A percentile compares a stretch with the other conserved stretches of the same genome.
phyloP scores from a whole-genome alignment of 129 eudicot species.

The Lonicera japonica region DNA sequence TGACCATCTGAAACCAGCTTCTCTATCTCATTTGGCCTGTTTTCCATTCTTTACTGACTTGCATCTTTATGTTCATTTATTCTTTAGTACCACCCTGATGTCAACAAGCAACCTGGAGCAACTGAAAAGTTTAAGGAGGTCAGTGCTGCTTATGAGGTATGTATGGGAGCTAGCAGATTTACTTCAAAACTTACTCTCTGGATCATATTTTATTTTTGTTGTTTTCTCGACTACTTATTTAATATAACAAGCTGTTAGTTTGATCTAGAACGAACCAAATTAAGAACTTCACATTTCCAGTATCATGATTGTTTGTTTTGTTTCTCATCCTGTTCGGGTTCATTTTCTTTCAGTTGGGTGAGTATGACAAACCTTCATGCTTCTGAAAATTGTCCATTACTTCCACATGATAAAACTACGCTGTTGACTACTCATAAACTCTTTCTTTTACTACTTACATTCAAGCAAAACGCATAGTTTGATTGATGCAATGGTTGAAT shows the following conservation, averaged over 20 bases:
- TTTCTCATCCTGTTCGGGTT: not conserved
- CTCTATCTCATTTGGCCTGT: not conserved
- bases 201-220: not conserved
- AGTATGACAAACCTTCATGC: too few relatives aligned
- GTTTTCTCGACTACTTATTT: not conserved
- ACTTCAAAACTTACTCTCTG: not conserved
- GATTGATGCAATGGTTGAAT: too few relatives aligned
- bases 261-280: not conserved
- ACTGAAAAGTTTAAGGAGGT: conserved; percentile 98
- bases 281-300: conserved; percentile 1
- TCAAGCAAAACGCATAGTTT: too few relatives aligned
- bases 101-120: conserved; percentile 96
- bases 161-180: conserved; percentile 12
- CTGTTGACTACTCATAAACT: too few relatives aligned
- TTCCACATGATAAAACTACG: not conserved
- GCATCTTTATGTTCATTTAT: conserved; percentile 9
- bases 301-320: not conserved
- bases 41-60: conserved; percentile 10
- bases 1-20: conserved; percentile 1
- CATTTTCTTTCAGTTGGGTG: too few relatives aligned
- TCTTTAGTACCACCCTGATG: conserved; percentile 93
- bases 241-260: conserved; percentile 3
- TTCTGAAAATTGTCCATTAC: conserved; percentile 3
- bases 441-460: too few relatives aligned
- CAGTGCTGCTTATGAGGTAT: conserved; percentile 97